Evolutionary conservation across 1,139 yeast genomes (phyloP), one percentile per base, ranked within the genome.

Genomic region (Suzukiozyma palmioleophila): DNA sequence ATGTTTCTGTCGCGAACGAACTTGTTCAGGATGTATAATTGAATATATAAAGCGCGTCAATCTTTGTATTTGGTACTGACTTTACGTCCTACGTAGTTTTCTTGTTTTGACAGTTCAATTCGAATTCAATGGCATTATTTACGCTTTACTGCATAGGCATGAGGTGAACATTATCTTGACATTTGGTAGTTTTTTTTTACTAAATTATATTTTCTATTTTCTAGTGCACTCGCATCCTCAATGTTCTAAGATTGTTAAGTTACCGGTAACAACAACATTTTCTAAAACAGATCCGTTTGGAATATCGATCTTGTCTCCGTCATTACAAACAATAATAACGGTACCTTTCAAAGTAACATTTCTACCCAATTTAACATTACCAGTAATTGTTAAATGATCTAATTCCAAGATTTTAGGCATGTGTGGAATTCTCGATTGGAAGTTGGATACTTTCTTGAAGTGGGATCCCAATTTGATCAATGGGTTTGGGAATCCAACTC

Each of bases 211-310:
- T 26, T 40, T 21, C 13, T 25, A 12, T 8, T 13, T 28, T 13
- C 14, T n/a, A 28, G 4, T 12, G 16, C 31, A n/a, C 9, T 8
- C 10, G 31, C 5, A 12, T 12, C 28, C n/a, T 15, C 66, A 92
- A 67, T 92, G 98, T 71, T 92, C 98, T 57, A 92, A 79, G 53
- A 92, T 90, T 56, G 95, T 88, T 68, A 92, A 79, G 70, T 87
- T 88, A 63, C 98, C 98, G 43, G 98, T 92, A 54, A 92, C 89
- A 50, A 92, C 98, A 40, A 90, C 97, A 57, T 92, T 92, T 66
- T 92, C 98, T 56, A 92, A 77, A 42, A 89, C 77, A 22, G 96
- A 77, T 33, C 98, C 98, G 59, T 92, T 90, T 53, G 98, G 98
- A 72, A 92, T 87, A 61, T 92, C 97, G 55, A 92, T 92, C 69